Conservation (phyloP, 768 basidiomycete genomes). For the Lyophyllum shimeji region DNA sequence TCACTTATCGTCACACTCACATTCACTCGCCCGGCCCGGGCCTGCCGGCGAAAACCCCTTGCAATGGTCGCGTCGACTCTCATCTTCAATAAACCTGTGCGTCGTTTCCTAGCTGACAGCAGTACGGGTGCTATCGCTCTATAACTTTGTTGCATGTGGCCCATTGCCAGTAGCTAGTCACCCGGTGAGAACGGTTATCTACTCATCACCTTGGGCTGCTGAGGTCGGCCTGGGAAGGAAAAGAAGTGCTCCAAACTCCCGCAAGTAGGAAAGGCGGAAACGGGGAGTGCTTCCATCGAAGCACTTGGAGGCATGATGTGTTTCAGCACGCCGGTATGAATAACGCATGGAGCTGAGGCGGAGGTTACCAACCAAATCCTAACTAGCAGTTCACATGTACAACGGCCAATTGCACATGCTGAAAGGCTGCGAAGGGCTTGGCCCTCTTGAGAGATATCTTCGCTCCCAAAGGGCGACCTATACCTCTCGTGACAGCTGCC, state of each 20-base stretch:
- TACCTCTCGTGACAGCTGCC: background rate
- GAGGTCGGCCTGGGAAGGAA: background rate
- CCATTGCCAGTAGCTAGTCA: background rate
- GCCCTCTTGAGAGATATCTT: no score
- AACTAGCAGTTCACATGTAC: no score
- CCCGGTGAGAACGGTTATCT: background rate
- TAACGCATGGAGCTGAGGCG: background rate
- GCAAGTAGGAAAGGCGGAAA: background rate
- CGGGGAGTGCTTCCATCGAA: background rate
- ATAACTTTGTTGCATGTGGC: background rate
- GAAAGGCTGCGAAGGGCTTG: background rate
- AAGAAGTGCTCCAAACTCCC: background rate
- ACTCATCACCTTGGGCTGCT: background rate
- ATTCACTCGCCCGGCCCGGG: background rate
- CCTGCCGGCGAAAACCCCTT: no score
- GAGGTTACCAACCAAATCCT: background rate
- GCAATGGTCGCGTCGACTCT: no score
- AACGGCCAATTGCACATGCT: background rate
- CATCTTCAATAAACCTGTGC: no score
- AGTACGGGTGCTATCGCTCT: no score
- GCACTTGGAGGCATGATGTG: background rate
- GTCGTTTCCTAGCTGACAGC: no score
- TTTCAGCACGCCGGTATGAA: background rate
- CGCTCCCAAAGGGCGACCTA: no score
- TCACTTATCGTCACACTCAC: background rate